phyloP scores from a whole-genome alignment of 306 rosid species.

The Ormosia semicastrata region DNA sequence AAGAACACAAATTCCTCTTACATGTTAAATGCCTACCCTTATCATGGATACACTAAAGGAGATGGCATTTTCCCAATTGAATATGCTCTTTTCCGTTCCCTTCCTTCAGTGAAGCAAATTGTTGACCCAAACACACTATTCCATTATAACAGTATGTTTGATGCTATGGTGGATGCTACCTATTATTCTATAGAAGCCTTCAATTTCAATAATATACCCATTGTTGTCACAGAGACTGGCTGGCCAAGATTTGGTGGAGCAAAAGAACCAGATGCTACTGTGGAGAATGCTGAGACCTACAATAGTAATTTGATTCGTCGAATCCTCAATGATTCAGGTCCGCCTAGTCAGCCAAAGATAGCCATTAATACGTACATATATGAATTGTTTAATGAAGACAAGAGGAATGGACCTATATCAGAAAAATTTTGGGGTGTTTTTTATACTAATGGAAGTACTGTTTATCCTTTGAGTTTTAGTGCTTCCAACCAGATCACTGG shows the following conservation, averaged over 20 bases:
- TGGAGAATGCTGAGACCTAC: constrained; percentile 68
- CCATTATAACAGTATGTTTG: constrained; percentile 94
- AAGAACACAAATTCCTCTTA: constrained; percentile 72
- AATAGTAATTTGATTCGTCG: constrained; percentile 63
- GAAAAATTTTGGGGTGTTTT: constrained; percentile 76
- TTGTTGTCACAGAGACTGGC: constrained; percentile 91
- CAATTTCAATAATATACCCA: constrained; percentile 66
- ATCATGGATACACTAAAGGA: constrained; percentile 69
- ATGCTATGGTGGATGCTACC: constrained; percentile 97
- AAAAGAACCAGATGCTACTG: constrained; percentile 79
- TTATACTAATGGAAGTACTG: constrained; percentile 59
- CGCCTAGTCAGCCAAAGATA: constrained; percentile 71
- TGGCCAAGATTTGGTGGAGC: constrained; percentile 96
- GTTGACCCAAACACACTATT: constrained; percentile 97
- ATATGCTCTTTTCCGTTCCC: constrained; percentile 87
- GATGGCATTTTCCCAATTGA: constrained; percentile 91
- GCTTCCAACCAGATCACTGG: constrained; percentile 37
- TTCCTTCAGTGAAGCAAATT: constrained; percentile 91
- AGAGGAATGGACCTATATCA: constrained; percentile 67
- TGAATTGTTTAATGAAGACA: constrained; percentile 84
- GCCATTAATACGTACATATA: constrained; percentile 68
- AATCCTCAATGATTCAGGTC: constrained; percentile 88
- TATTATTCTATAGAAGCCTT: constrained; percentile 83
- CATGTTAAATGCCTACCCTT: constrained; percentile 80
- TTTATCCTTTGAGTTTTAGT: constrained; percentile 62